Evolutionary conservation across 2,329 filamentous ascomycete species (phyloP).

Genomic region (Calonectria pseudoreteaudii): DNA sequence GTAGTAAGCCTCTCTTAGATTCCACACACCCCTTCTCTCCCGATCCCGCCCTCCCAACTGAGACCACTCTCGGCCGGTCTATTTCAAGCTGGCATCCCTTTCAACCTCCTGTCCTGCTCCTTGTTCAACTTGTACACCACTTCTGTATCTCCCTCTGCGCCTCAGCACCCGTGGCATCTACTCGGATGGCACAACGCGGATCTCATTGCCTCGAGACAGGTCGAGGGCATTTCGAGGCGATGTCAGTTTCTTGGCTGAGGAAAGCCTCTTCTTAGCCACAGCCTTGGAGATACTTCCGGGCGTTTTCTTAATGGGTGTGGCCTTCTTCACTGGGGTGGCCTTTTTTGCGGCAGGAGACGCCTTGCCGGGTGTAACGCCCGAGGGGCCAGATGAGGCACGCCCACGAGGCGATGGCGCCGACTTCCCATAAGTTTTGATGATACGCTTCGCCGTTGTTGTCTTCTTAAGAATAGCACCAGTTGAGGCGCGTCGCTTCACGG

Average conservation of each 20-base stretch:
- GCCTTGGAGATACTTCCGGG: slow-evolving; percentile 27
- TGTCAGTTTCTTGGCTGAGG: slow-evolving; percentile 16
- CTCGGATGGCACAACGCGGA: slow-evolving; percentile 32
- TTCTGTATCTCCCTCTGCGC: slow-evolving; percentile 10
- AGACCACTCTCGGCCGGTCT: neutral
- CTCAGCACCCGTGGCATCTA: neutral
- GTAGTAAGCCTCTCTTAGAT: neutral
- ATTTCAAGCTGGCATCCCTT: slow-evolving; percentile 1
- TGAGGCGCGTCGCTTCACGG: slow-evolving; percentile 41
- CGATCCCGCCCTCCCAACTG: neutral
- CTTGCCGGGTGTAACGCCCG: slow-evolving; percentile 1
- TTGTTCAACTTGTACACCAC: neutral
- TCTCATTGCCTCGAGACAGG: slow-evolving; percentile 34
- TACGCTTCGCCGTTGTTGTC: slow-evolving; percentile 40
- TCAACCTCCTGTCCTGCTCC: neutral
- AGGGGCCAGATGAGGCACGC: slow-evolving; percentile 28
- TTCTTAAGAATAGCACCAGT: slow-evolving; percentile 45
- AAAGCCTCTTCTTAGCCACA: slow-evolving; percentile 8
- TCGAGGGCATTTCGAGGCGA: slow-evolving; percentile 38
- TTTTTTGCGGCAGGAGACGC: slow-evolving; percentile 30
- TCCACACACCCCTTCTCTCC: neutral
- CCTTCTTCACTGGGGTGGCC: slow-evolving; percentile 28
- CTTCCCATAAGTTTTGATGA: slow-evolving; percentile 46
- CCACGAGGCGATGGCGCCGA: slow-evolving; percentile 37
- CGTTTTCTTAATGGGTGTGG: slow-evolving; percentile 26